phyloP scores from a whole-genome alignment of 768 basidiomycete genomes.

The Naganishia vaughanmartiniae region DNA sequence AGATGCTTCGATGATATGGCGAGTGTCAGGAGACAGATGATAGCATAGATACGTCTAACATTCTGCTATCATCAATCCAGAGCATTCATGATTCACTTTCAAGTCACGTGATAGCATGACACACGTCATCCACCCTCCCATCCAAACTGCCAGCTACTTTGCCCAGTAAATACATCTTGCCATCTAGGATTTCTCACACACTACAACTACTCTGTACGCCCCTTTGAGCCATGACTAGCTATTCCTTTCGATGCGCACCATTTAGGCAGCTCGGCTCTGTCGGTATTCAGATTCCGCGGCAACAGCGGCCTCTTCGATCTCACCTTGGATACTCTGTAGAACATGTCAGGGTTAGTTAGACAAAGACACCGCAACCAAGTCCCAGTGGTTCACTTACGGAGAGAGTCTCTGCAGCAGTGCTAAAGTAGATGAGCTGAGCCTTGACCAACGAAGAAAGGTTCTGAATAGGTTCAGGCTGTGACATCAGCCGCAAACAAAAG shows the following conservation, averaged over 20 bases:
- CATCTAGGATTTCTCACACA: background rate
- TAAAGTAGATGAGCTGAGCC: constrained; percentile 63
- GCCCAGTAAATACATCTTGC: background rate
- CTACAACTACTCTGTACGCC: background rate
- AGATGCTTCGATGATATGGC: background rate
- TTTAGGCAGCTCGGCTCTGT: constrained; percentile 52
- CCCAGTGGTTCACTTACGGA: constrained; percentile 51
- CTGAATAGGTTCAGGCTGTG: constrained; percentile 89
- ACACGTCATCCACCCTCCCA: background rate
- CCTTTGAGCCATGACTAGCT: background rate
- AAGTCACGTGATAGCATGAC: background rate
- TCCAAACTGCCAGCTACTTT: background rate
- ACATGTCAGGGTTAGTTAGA: constrained; percentile 7
- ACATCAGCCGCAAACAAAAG: background rate
- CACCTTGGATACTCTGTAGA: constrained; percentile 66
- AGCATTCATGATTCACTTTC: background rate
- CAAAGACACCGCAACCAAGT: background rate
- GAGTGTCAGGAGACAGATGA: background rate
- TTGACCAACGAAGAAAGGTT: constrained; percentile 88
- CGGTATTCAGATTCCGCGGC: constrained; percentile 95
- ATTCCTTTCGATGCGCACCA: background rate
- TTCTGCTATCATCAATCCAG: background rate
- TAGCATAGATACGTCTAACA: background rate
- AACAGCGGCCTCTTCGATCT: constrained; percentile 87
- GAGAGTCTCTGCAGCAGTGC: constrained; percentile 53